Evolutionary conservation across 2,329 filamentous ascomycete species (phyloP), one percentile per base, ranked within the genome.

Genomic region (Trichophyton verrucosum): DNA sequence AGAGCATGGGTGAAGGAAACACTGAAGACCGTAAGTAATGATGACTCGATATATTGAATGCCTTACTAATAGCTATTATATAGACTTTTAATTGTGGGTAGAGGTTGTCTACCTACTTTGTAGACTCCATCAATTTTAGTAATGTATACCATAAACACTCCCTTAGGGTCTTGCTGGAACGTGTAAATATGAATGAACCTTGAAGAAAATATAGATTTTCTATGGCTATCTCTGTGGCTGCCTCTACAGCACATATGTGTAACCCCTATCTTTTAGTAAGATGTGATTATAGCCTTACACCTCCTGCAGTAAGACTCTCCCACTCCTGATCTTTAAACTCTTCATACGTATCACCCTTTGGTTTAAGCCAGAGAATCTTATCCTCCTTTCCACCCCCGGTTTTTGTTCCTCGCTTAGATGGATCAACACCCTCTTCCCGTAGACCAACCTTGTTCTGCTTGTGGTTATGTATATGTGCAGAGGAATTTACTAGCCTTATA

Each of bases 1-100:
- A 85, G 82, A 94, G 89, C 73, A 96, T 96, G 92, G 92, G 92
- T 0, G 88, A 92, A 55, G 92, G 92, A 0, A 95, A 94, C 72
- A 97, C 92, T 0, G 92, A 97, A 74, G 73, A 74, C 55, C 72
- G 74, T 76, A 57, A 58, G 63, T 59, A 5, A 22, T 20, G 3
- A 24, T 57, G 1, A 22, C 15, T 30, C 33, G 3, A 57, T 40
- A 40, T 9, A 24, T 57, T n/a, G n/a, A 17, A 40, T 24, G 13
- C n/a, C 11, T 15, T 33, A 11, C 55, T 57, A 30, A 57, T 30
- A 3, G 13, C 38, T 40, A 20, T 13, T 24, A 20, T 40, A 22
- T 42, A 57, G 55, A 57, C n/a, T 57, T 57, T 20, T 57, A 40
- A 40, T 56, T 11, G 22, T 47, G 3, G 44, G 7, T 47, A 47